A percentile compares a stretch with the other conserved stretches of the same genome.
Evolutionary conservation across 2,329 filamentous ascomycete species (phyloP).

Genomic region (Mariannaea elegans): DNA sequence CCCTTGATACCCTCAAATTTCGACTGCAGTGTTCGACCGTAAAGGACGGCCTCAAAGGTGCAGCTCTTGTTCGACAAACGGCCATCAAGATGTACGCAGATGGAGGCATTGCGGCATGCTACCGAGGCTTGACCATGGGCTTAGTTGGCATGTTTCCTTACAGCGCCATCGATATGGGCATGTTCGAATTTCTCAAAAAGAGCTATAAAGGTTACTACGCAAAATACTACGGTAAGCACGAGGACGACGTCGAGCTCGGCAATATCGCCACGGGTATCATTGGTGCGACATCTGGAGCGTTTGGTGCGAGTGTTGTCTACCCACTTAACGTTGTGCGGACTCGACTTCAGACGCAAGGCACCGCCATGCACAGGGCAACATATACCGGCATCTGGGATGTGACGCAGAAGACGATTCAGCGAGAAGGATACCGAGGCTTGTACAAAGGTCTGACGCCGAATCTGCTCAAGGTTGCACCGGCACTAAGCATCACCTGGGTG

Average conservation of each 20-base stretch:
- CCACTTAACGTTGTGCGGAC: slow-evolving; percentile 94
- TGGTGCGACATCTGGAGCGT: slow-evolving; percentile 88
- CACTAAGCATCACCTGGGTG: slow-evolving; percentile 94
- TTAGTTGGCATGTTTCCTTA: slow-evolving; percentile 98
- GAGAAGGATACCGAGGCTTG: slow-evolving; percentile 85
- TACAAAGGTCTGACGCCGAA: slow-evolving; percentile 98
- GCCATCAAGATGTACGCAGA: slow-evolving; percentile 85
- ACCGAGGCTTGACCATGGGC: slow-evolving; percentile 93
- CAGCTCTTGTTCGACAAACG: slow-evolving; percentile 82
- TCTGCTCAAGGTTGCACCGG: slow-evolving; percentile 93
- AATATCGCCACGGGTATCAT: slow-evolving; percentile 89
- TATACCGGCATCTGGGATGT: slow-evolving; percentile 95
- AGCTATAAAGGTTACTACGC: slow-evolving; percentile 76
- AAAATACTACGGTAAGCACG: slow-evolving; percentile 72
- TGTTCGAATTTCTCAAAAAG: slow-evolving; percentile 91
- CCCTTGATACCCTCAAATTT: slow-evolving; percentile 84
- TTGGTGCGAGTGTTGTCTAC: slow-evolving; percentile 94
- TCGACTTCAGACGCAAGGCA: slow-evolving; percentile 92
- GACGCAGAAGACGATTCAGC: slow-evolving; percentile 79
- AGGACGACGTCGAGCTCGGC: slow-evolving; percentile 83
- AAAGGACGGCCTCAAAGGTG: slow-evolving; percentile 82
- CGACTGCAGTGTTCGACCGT: slow-evolving; percentile 94
- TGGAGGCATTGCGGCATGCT: slow-evolving; percentile 79
- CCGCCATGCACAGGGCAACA: slow-evolving; percentile 86
- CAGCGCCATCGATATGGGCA: slow-evolving; percentile 94